Conservation (phyloP, 2,329 filamentous ascomycete genomes). For the Sporothrix humicola region DNA sequence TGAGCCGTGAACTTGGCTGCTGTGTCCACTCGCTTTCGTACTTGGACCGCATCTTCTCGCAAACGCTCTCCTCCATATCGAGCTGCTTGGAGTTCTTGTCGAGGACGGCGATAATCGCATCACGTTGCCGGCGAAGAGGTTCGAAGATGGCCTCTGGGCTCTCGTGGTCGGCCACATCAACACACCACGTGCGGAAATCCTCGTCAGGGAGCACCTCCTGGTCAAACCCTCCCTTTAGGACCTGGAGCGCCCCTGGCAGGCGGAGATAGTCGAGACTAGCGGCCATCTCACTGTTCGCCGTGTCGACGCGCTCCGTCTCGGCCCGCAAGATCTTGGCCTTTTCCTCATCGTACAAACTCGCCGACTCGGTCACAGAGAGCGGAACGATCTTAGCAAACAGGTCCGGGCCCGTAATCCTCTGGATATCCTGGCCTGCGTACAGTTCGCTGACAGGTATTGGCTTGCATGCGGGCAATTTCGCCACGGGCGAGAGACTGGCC, state of each 20-base stretch:
- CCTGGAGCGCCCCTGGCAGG: conserved; percentile 84
- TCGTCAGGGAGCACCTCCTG: conserved; percentile 87
- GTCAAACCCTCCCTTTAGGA: conserved; percentile 90
- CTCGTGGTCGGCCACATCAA: conserved; percentile 86
- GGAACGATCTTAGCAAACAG: conserved; percentile 97
- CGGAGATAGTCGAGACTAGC: conserved; percentile 93
- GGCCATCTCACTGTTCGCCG: conserved; percentile 93
- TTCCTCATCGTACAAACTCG: conserved; percentile 96
- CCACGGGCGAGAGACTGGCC: conserved; percentile 77
- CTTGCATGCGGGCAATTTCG: conserved; percentile 93
- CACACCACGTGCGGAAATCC: conserved; percentile 92
- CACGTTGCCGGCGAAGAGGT: conserved; percentile 76
- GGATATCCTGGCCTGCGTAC: conserved; percentile 96
- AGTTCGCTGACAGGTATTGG: conserved; percentile 96
- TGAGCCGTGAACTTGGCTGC: conserved; percentile 89
- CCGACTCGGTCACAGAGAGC: conserved; percentile 93
- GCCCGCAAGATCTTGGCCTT: conserved; percentile 95
- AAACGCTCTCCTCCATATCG: conserved; percentile 96
- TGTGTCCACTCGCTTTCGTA: conserved; percentile 97
- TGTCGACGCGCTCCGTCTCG: conserved; percentile 90
- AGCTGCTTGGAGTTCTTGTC: conserved; percentile 85
- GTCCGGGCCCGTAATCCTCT: conserved; percentile 94
- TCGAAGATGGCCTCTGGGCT: conserved; percentile 81
- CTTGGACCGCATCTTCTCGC: conserved; percentile 98
- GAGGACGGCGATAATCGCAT: conserved; percentile 71